Conservation (phyloP, 164 flowering plant species). For the Kingdonia uniflora region DNA sequence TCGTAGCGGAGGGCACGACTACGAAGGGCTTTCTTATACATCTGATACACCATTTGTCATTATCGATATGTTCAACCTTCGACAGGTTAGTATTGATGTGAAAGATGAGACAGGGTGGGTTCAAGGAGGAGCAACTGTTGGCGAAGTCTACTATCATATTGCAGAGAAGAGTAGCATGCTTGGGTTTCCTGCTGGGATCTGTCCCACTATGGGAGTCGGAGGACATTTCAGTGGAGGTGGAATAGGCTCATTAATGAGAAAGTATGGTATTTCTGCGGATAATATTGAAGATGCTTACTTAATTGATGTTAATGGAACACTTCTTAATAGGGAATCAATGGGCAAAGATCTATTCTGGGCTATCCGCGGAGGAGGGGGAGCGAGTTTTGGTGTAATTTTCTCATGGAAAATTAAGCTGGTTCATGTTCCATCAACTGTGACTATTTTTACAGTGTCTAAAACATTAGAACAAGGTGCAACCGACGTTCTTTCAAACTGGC, state of each 20-base stretch:
- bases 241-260: slow-evolving; percentile 5
- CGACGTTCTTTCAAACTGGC: slow-evolving; percentile 2
- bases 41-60: slow-evolving; percentile 1
- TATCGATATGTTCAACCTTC: neutral
- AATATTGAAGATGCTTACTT: slow-evolving; percentile 2
- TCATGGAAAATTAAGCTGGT: slow-evolving; percentile 9
- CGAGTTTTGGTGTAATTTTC: slow-evolving; percentile 1
- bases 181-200: slow-evolving; percentile 6
- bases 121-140: slow-evolving; percentile 5
- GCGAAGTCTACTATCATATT: slow-evolving; percentile 4
- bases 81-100: slow-evolving; percentile 1
- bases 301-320: neutral
- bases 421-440: slow-evolving; percentile 1
- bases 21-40: slow-evolving; percentile 5
- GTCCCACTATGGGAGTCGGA: slow-evolving; percentile 7
- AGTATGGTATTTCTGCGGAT: slow-evolving; percentile 5
- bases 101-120: slow-evolving; percentile 6
- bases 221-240: slow-evolving; percentile 8
- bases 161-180: slow-evolving; percentile 4
- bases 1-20: slow-evolving; percentile 8
- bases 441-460: neutral
- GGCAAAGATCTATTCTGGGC: slow-evolving; percentile 10
- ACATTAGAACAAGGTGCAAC: slow-evolving; percentile 11
- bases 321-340: slow-evolving; percentile 4
- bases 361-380: slow-evolving; percentile 5